Base-by-base conservation (phyloP, 1,139 yeast genomes). In the Zygotorulaspora mrakii region DNA sequence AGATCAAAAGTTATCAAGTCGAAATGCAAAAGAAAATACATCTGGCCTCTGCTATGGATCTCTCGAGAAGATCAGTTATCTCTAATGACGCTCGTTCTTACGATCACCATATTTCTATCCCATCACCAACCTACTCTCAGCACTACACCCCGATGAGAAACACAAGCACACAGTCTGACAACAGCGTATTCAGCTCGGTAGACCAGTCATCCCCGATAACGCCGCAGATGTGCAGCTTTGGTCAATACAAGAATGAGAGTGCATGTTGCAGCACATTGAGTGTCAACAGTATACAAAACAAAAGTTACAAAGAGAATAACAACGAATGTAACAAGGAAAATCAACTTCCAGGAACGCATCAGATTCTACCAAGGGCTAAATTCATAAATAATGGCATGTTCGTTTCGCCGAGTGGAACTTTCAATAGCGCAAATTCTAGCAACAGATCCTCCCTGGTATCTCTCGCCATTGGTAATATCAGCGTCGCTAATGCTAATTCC, bases 131-230 rank as follows among this genome's bases (percentile, higher is more conserved):
- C 6, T 53, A 51, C 21, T 50, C 56, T 5, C 57, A 52, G 37
- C 54, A 48, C 40, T 55, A 51, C 31, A 58, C 62, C 10, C 63
- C 64, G 35, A 48, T 57, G 47, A 55, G 62, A 37, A 46, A 49
- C 31, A 43, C 48, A 5, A 48, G 54, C 26, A 49, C 54, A 8
- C 49, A 52, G 20, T 54, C 59, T 11, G 59, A 54, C 18, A 53
- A 46, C 30, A 54, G 59, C 41, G 46, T 54, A 11, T 54, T 54
- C 41, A 54, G 59, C 43, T 40, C 50, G 17, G 39, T 45, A 21
- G 55, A 47, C 7, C 46, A 46, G 24, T 48, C 52, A n/a, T 54
- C 59, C 9, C 59, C 59, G 18, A 43, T 54, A 21, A 54, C 59
- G 5, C 59, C 59, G 7, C 54, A 52, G 22, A 46, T 54, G 48